phyloP scores from a whole-genome alignment of 2,329 filamentous ascomycete species.

The Talaromyces funiculosus region DNA sequence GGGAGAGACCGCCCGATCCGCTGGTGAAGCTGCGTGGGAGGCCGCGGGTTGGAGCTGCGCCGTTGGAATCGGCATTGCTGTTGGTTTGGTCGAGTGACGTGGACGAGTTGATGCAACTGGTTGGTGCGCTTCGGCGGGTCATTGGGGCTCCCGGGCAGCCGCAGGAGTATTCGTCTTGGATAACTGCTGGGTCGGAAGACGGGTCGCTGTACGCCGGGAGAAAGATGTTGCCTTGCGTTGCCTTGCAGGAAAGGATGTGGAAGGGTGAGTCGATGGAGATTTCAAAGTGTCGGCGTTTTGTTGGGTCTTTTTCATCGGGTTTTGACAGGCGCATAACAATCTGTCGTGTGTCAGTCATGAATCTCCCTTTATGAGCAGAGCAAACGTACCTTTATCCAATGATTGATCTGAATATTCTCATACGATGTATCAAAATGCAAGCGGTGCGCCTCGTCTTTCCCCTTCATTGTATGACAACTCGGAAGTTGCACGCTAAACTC shows the following conservation, averaged over 20 bases:
- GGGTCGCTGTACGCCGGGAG: conserved; percentile 72
- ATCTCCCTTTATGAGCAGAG: neutral
- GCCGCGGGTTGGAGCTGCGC: neutral
- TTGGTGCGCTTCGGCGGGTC: conserved; percentile 26
- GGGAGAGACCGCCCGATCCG: conserved; percentile 14
- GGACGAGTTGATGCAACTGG: conserved; percentile 12
- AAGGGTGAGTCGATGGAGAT: conserved; percentile 96
- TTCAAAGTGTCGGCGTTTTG: conserved; percentile 81
- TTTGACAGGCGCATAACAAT: conserved; percentile 90
- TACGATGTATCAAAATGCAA: conserved; percentile 90
- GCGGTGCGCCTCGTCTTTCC: conserved; percentile 59
- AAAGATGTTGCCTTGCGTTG: conserved; percentile 83
- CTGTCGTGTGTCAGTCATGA: conserved; percentile 39
- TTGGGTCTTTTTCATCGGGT: conserved; percentile 69
- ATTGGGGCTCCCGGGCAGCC: conserved; percentile 62
- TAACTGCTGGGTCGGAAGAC: conserved; percentile 44
- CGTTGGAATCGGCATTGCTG: neutral
- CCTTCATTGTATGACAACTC: conserved; percentile 76
- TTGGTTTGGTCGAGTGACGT: neutral
- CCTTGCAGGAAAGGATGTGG: conserved; percentile 85
- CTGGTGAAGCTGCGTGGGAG: conserved; percentile 15
- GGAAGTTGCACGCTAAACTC: conserved; percentile 91
- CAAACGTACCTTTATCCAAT: conserved; percentile 81
- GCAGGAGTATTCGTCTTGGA: conserved; percentile 56
- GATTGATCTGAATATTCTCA: conserved; percentile 87